Conservation (phyloP, 148 eudicot genomes). For the Drosera capensis region DNA sequence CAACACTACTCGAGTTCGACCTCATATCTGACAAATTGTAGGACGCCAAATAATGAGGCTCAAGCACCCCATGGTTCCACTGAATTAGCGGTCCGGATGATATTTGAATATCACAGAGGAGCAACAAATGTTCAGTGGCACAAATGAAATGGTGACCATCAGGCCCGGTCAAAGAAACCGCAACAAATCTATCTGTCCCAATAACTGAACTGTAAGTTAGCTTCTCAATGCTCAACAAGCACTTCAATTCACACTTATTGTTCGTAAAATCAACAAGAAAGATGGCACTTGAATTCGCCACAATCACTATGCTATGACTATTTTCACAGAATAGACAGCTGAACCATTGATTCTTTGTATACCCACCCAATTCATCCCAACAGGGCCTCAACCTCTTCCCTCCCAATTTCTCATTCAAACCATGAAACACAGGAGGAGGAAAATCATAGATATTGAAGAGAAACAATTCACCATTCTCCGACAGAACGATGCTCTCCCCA, state of each 20-base stretch:
- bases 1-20: constrained; percentile 25
- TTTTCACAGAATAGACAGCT: constrained; percentile 82
- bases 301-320: constrained; percentile 49
- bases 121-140: constrained; percentile 38
- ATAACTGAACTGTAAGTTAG: constrained; percentile 8
- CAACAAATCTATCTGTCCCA: constrained; percentile 36
- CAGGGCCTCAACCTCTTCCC: constrained; percentile 29
- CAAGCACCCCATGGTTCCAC: constrained; percentile 51
- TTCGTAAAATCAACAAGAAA: constrained; percentile 55
- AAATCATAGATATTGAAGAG: constrained; percentile 4
- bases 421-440: not conserved
- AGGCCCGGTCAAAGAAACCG: constrained; percentile 41
- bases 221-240: constrained; percentile 36
- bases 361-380: constrained; percentile 21
- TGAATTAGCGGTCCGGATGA: constrained; percentile 45
- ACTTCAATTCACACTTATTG: constrained; percentile 16
- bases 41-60: constrained; percentile 36
- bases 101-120: constrained; percentile 59
- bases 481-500: constrained; percentile 46
- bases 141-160: constrained; percentile 36
- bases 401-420: constrained; percentile 7
- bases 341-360: constrained; percentile 35
- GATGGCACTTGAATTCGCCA: constrained; percentile 41
- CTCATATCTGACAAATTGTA: constrained; percentile 40
- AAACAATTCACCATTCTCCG: constrained; percentile 53